A percentile compares a stretch with the other conserved stretches of the same genome.
Evolutionary conservation across 2,329 filamentous ascomycete species (phyloP).

Genomic region (Cryphonectria radicalis): DNA sequence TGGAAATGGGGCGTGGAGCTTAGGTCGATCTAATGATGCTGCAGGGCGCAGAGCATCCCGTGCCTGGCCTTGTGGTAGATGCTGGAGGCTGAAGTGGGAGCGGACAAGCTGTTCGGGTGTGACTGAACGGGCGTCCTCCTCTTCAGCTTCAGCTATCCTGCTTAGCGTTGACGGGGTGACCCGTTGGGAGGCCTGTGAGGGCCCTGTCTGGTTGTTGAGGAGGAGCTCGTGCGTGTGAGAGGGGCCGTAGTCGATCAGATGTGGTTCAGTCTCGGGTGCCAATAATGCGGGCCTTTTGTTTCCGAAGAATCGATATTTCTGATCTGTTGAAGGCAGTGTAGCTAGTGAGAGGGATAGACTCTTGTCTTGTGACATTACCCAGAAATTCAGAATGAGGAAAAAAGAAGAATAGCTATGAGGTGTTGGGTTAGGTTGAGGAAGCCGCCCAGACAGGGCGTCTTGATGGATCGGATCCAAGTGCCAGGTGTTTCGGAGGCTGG

Average conservation of each 20-base stretch:
- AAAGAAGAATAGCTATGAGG: neutral
- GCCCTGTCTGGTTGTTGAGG: neutral
- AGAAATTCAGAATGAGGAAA: neutral
- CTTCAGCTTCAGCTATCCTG: conserved; percentile 5
- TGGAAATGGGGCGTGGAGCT: neutral
- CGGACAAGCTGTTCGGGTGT: neutral
- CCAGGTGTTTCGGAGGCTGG: neutral
- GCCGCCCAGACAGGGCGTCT: neutral
- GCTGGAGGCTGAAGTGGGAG: conserved; percentile 3
- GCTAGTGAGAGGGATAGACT: neutral
- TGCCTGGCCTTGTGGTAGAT: neutral
- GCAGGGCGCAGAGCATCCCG: conserved; percentile 4
- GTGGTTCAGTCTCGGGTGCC: conserved; percentile 10
- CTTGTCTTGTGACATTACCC: conserved; percentile 5
- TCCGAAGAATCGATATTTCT: neutral
- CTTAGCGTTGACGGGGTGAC: neutral
- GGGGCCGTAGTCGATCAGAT: neutral
- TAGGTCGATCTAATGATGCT: neutral
- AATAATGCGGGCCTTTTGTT: neutral
- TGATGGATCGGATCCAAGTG: neutral
- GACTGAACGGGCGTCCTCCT: neutral
- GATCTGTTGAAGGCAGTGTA: neutral
- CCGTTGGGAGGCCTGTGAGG: neutral
- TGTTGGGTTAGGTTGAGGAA: conserved; percentile 3
- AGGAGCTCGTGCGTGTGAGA: neutral